Base-by-base conservation (phyloP, 495 filamentous ascomycete genomes). In the Lophiotrema nucula region DNA sequence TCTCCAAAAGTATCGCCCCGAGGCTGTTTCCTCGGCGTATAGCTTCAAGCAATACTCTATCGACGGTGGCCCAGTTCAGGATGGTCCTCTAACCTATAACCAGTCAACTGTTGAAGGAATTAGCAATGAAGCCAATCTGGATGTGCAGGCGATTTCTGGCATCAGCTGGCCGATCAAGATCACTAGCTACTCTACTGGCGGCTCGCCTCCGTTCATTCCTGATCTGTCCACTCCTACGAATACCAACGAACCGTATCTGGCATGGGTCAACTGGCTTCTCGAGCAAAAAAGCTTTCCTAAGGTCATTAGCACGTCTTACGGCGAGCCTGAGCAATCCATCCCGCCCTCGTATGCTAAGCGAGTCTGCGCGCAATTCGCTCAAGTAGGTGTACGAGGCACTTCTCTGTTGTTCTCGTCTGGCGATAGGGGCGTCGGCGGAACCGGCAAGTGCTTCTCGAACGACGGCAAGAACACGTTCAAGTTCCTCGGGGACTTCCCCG, bases 1-100 rank as follows among this genome's bases (percentile, higher is more conserved):
- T 60, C 74, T 82, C 12, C 41, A 72, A 26, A 72, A 74, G 52
- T 81, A 72, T 62, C 72, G 77, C 2, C 79, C 79, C 1, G 77
- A 75, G n/a, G 76, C 72, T 12, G 73, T 71, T 37, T 62, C 67
- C 0, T 67, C 67, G 13, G 79, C 74, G 2, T 57, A 71, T 13
- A 59, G 67, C 12, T 80, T 80, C 64, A 72, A 67, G 5, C 67
- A 76, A n/a, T 63, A 69, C 23, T 62, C 70, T 31, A 74, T 81
- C 47, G 70, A 69, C 27, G 63, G 68, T 41, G 79, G 74, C 5
- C 44, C 58, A 6, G 64, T 71, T 23, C 67, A 76, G 47, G 71
- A 78, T 53, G 69, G 66, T 2, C 73, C 70, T 1, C 46, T 70
- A 28, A 72, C 59, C 31, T 23, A 61, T 12, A 60, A 59, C 5